These are phyloP conservation scores for Venturia asperata DNA, from an alignment of 2,329 filamentous ascomycete genomes.

Conservation along the genomic window DNA sequence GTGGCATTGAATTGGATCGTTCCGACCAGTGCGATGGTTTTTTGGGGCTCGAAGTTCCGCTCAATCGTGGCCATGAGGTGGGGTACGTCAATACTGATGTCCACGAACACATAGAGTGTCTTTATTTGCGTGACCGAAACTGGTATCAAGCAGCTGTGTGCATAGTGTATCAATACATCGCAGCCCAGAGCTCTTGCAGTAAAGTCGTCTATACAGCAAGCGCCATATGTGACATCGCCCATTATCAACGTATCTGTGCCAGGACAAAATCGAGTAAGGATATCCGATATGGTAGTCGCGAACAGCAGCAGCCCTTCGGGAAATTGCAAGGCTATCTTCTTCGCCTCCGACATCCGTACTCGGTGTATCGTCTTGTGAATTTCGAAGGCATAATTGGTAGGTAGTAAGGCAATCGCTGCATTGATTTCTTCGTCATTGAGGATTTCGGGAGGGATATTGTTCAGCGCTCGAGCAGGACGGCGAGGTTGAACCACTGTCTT, in stretches of 20 bases:
- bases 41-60: constrained; percentile 77
- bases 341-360: constrained; percentile 71
- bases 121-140: constrained; percentile 96
- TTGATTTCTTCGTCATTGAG: constrained; percentile 78
- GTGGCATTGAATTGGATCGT: constrained; percentile 99
- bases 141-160: constrained; percentile 91
- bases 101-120: constrained; percentile 95
- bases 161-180: constrained; percentile 92
- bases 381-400: constrained; percentile 96
- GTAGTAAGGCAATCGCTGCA: constrained; percentile 77
- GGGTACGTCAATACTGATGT: constrained; percentile 87
- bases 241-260: constrained; percentile 92
- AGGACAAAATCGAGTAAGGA: constrained; percentile 87
- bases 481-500: constrained; percentile 60
- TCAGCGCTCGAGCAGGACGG: constrained; percentile 71
- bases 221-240: constrained; percentile 97
- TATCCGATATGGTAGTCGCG: constrained; percentile 95
- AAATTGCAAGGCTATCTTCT: constrained; percentile 88
- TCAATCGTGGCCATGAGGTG: constrained; percentile 83
- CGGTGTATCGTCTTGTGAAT: constrained; percentile 97
- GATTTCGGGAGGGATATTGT: constrained; percentile 84
- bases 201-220: constrained; percentile 98
- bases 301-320: constrained; percentile 92
- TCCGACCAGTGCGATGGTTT: constrained; percentile 85
- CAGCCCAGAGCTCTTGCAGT: constrained; percentile 90